These are phyloP conservation scores for Mortierella sp. DNA, from an alignment of 371 early-diverging fungal genomes.

Conservation along the genomic window DNA sequence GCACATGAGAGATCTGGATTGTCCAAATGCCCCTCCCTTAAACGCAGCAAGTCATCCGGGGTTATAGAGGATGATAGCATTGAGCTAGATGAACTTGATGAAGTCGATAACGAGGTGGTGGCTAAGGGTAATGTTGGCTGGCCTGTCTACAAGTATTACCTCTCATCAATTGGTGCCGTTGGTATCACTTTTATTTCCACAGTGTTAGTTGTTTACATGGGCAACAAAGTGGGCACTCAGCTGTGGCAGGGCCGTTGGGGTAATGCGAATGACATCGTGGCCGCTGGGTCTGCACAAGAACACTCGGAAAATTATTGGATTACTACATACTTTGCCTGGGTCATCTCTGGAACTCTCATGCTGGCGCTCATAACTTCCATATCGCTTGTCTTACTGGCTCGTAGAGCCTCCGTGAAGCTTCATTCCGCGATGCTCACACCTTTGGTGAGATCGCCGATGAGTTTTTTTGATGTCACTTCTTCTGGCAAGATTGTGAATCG, in stretches of 20 bases:
- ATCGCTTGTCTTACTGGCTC: constrained; percentile 16
- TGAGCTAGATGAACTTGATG: constrained; percentile 18
- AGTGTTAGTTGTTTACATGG: neutral
- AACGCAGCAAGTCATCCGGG: neutral
- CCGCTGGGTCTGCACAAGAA: neutral
- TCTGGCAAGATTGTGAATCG: constrained; percentile 84
- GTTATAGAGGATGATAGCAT: constrained; percentile 16
- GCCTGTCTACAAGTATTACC: constrained; percentile 37
- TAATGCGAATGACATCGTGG: constrained; percentile 7
- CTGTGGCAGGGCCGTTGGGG: constrained; percentile 32
- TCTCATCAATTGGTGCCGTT: constrained; percentile 5
- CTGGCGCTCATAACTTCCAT: neutral
- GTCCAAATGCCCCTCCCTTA: neutral
- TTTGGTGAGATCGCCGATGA: constrained; percentile 68
- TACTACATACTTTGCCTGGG: constrained; percentile 28
- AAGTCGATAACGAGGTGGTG: constrained; percentile 23
- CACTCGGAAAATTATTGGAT: constrained; percentile 21
- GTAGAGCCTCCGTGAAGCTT: constrained; percentile 54
- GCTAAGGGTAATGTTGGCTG: constrained; percentile 30
- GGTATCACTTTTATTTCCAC: constrained; percentile 3
- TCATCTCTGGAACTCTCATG: constrained; percentile 9
- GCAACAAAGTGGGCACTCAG: neutral
- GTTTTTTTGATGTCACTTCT: constrained; percentile 85
- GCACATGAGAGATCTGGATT: neutral
- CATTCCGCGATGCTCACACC: constrained; percentile 60